Percentiles rank a stretch among this genome's conserved stretches.
Conservation (phyloP, 768 basidiomycete species). For the Russula compacta region DNA sequence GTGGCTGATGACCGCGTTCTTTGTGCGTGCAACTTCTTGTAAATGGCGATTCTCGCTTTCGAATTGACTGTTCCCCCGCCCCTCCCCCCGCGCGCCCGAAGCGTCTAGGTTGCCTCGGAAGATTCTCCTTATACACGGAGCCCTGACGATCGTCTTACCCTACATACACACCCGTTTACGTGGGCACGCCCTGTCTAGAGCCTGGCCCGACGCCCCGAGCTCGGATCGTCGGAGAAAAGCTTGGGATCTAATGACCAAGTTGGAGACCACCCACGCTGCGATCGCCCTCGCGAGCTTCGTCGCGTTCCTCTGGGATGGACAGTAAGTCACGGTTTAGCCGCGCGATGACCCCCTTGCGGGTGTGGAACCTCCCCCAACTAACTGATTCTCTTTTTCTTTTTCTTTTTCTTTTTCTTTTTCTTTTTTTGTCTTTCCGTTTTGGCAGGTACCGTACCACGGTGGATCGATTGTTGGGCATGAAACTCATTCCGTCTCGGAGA, state of each 20-base stretch:
- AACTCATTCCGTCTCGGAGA: constrained; percentile 60
- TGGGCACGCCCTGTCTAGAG: constrained; percentile 62
- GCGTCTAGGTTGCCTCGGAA: constrained; percentile 59
- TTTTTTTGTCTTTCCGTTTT: not conserved
- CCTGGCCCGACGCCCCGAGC: constrained; percentile 89
- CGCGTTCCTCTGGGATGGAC: constrained; percentile 78
- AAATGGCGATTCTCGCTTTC: constrained; percentile 3
- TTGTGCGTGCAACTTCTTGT: constrained; percentile 15
- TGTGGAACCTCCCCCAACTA: not conserved
- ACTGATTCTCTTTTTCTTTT: not conserved
- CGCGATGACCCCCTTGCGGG: not conserved
- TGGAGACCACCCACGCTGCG: constrained; percentile 59
- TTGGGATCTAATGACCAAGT: constrained; percentile 57
- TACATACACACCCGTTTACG: constrained; percentile 74
- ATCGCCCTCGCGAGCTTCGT: constrained; percentile 68
- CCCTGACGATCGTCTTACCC: constrained; percentile 64
- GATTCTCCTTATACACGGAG: constrained; percentile 55
- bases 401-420: not conserved
- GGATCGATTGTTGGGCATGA: constrained; percentile 69
- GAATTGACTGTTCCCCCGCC: not conserved
- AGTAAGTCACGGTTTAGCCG: constrained; percentile 36
- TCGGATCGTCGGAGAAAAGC: constrained; percentile 62
- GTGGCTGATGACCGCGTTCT: not conserved
- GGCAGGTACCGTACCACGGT: constrained; percentile 75
- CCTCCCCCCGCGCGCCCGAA: constrained; percentile 21